Evolutionary conservation across 768 basidiomycete genomes (phyloP), one percentile per base, ranked within the genome.

Genomic region (Suillus spraguei): DNA sequence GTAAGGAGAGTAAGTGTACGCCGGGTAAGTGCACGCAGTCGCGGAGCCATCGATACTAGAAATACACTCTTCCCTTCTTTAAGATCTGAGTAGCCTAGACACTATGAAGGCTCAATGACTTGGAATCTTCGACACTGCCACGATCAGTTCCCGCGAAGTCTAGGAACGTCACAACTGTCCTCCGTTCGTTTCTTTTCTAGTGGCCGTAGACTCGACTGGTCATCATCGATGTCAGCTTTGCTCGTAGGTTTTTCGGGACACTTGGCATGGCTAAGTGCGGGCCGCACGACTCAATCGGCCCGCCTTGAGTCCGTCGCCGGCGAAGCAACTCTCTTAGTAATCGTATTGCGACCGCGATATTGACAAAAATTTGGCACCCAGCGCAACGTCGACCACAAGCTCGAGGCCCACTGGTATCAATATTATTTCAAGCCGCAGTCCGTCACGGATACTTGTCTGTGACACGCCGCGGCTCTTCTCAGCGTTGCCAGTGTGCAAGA

Each of bases 1-100:
- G 85, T 76, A 47, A 78, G 82, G 69, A 83, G 76, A 8, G 80
- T 83, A 22, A 91, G 75, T 0, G 84, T 82, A 46, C 84, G 80
- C 62, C 85, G 80, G 10, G 86, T 87, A 71, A 90, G 82, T 6
- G 89, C 42, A 50, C 70, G 65, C 38, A 66, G 67, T 9, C 65
- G 49, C 13, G 66, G 60, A 35, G 65, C 47, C 64, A 68, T 64
- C 35, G 33, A 7, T 39, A 24, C 24, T 22, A 61, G 50, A 53
- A 20, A 17, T 32, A 53, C 32, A 11, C 5, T n/a, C 49, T 17
- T 32, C 28, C 28, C 49, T 50, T 50, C 16, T 20, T 17, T 8
- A 52, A 33, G 50, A 20, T 52, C 50, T 52, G 9, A 20, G 17
- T 33, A 52, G 32, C 20, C 9, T 33, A 33, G 32, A 33, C 9